Base-by-base conservation (phyloP, 257 asterid genomes). In the Solanum acaule region DNA sequence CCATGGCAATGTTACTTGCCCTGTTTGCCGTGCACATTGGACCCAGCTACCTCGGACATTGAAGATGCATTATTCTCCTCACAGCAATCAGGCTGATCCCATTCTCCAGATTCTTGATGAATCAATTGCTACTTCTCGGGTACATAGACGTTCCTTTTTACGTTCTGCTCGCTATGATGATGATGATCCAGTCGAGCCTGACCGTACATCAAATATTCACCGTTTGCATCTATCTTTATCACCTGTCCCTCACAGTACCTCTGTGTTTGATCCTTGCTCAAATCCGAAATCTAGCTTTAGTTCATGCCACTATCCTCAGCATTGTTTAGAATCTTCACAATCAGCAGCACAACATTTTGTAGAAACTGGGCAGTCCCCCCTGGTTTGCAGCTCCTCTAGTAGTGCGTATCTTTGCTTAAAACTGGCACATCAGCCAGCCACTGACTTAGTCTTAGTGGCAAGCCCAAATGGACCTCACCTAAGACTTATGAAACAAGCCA, bases 21-120 rank as follows among this genome's bases (percentile, higher is more conserved):
- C 98, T 56, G 94, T 97, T 49, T 97, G 99, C 91, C 98, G 99
- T 12, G 96, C 99, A 8, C 94, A 91, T 31, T 97, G 98, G 99
- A 94, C 99, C 3, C 98, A 94, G 84, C 94, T 97, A 6, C 99
- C 99, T 23, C 98, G 95, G 73, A 93, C 93, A 93, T 86, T 95
- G 15, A 91, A 91, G 3, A 20, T 90, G 20, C 91, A 89, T 4
- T 89, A 93, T 70, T 90, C 96, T 88, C 90, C 94, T 86, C 93
- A 91, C 56, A 70, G 88, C 87, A 88, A 82, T 38, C 93, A 92
- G 82, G 81, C 98, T 0, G 99, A 96, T 87, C 99, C 99, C 22
- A 87, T 95, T 81, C 96, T 96, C n/a, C 98, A 92, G 91, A 96
- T 96, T 88, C 95, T 96, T 11, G 99, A 96, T 35, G 96, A 96